Evolutionary conservation across 2,329 filamentous ascomycete genomes (phyloP), one percentile per base, ranked within the genome.

Genomic region (Trichoderma sp.): DNA sequence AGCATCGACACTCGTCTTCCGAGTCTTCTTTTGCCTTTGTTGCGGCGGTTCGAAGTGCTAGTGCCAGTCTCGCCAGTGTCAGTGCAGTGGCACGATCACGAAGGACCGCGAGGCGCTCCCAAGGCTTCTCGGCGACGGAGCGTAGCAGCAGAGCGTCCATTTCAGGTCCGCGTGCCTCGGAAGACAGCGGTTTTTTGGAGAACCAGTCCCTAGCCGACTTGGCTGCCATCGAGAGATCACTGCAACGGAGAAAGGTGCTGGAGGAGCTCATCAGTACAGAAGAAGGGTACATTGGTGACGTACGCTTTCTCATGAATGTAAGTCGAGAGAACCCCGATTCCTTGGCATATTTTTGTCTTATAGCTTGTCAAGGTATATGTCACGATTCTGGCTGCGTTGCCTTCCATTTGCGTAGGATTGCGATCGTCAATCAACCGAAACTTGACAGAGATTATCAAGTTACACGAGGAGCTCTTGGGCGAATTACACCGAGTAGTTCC

Each of bases 221-320:
- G 65, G 87, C 83, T 34, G 88, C 90, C n/a, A 84, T 85, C 48
- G 85, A 88, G 69, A 86, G 93, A 61, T 86, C 92, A 1, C 77
- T 90, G 21, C 90, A 93, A 72, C 86, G 95, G 67, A 87, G 92
- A 15, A 88, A 89, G 67, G 88, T 96, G 45, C 78, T 98, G 43
- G 91, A 95, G 73, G 95, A 98, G 77, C 80, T 98, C 58, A 87
- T 97, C 67, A 85, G 80, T 64, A 96, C 93, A 0, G 95, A 98
- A 76, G 90, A 95, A 74, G 87, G 89, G 72, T 98, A 98, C 74
- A 88, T 98, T 71, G 87, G 89, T 17, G 94, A 97, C 72, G 78
- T 98, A 65, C 92, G 92, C 71, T 92, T 95, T 69, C 81, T 98
- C 66, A 90, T 90, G 74, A 93, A 96, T 77, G 93, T 94, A 79